Percentiles rank a stretch among this genome's conserved stretches.
These are phyloP conservation scores for Clonostachys chloroleuca DNA, from an alignment of 2,329 filamentous ascomycete genomes.

Conservation along the genomic window DNA sequence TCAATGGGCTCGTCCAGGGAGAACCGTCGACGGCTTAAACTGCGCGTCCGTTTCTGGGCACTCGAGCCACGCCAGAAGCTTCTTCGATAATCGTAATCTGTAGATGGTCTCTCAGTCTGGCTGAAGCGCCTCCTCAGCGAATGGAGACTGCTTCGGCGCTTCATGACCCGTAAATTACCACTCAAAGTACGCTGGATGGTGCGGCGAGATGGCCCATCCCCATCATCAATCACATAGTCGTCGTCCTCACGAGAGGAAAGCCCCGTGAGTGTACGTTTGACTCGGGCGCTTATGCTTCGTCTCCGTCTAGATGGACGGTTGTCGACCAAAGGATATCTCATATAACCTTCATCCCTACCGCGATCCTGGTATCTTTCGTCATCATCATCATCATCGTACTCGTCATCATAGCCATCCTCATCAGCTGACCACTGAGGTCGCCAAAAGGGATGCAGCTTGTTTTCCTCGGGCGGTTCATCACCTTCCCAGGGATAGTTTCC, in stretches of 20 bases:
- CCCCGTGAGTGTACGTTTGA: slow-evolving; percentile 59
- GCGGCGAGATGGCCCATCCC: slow-evolving; percentile 41
- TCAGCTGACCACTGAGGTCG: slow-evolving; percentile 43
- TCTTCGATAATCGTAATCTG: slow-evolving; percentile 13
- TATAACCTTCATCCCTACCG: slow-evolving; percentile 16
- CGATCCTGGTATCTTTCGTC: slow-evolving; percentile 17
- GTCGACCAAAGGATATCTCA: slow-evolving; percentile 42
- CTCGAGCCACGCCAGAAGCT: slow-evolving; percentile 25
- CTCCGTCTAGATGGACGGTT: slow-evolving; percentile 39
- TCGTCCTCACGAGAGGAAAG: slow-evolving; percentile 43
- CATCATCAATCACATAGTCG: slow-evolving; percentile 19
- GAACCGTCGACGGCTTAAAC: slow-evolving; percentile 20
- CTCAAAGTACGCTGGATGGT: slow-evolving; percentile 56
- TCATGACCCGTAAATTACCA: slow-evolving; percentile 56
- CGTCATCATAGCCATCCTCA: slow-evolving; percentile 18
- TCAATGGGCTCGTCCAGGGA: slow-evolving; percentile 44
- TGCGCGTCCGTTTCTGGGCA: slow-evolving; percentile 13
- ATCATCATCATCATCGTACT: slow-evolving; percentile 10
- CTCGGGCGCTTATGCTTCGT: slow-evolving; percentile 43
- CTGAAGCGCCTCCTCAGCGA: slow-evolving; percentile 23
- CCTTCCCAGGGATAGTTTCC: slow-evolving; percentile 33
- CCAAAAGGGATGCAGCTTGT: slow-evolving; percentile 58
- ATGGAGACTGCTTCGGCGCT: slow-evolving; percentile 42
- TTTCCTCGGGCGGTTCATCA: slow-evolving; percentile 43
- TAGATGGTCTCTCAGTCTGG: slow-evolving; percentile 25